These are phyloP conservation scores for Ganoderma leucocontextum DNA, from an alignment of 1,284 basidiomycete genomes.

Conservation along the genomic window DNA sequence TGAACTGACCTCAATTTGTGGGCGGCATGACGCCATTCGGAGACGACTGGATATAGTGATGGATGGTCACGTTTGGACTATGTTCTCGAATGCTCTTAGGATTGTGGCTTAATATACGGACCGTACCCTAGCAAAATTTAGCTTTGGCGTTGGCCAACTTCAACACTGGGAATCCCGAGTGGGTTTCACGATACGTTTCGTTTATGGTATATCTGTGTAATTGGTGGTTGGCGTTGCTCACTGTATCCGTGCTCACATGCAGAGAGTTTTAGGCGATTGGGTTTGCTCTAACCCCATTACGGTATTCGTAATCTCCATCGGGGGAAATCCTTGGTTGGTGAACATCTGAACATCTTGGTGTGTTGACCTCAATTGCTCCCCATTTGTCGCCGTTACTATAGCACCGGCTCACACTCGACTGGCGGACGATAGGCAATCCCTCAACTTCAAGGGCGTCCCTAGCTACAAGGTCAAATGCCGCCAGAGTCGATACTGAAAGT, in stretches of 20 bases:
- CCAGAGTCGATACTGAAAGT: too few species aligned
- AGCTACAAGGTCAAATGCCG: too few species aligned
- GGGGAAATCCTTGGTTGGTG: too few species aligned
- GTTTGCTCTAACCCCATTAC: too few species aligned
- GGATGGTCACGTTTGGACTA: slow-evolving; percentile 7
- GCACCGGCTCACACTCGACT: too few species aligned
- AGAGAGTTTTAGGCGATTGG: too few species aligned
- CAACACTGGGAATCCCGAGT: neutral
- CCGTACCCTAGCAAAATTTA: neutral
- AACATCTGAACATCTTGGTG: too few species aligned
- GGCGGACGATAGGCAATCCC: too few species aligned
- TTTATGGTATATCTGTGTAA: neutral
- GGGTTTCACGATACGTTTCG: neutral
- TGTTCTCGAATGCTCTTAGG: slow-evolving; percentile 1
- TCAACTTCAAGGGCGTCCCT: too few species aligned
- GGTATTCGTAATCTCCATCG: too few species aligned
- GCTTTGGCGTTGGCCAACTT: neutral
- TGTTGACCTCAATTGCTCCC: too few species aligned
- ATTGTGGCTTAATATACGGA: neutral
- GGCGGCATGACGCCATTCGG: neutral
- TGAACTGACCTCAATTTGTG: neutral
- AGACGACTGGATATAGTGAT: neutral
- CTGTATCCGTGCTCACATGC: neutral
- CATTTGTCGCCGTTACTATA: too few species aligned
- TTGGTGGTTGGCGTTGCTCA: neutral